Base-by-base conservation (phyloP, 1,284 basidiomycete species). In the Cryptococcus sp. region DNA sequence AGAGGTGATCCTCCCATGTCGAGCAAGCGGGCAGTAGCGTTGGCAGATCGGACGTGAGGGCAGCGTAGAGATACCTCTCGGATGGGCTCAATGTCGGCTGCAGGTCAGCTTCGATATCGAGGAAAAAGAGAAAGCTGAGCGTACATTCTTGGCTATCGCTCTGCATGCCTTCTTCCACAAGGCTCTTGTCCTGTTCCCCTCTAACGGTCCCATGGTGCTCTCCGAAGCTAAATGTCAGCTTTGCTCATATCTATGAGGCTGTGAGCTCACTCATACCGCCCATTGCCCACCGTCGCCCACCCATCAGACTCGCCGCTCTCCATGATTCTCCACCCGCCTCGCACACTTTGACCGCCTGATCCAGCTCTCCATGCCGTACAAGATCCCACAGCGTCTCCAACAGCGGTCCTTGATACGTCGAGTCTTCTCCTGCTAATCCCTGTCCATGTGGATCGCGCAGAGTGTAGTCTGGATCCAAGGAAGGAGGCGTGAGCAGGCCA, bases 1-100 rank as follows among this genome's bases (percentile, higher is more conserved):
- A 99, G 0, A 97, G 77, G 57, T 91, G 83, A 65, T 98, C 94
- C 66, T 93, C 86, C 92, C 93, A 99, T 23, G 84, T 86, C 31
- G 83, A 75, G 64, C 90, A 93, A 4, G 87, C 84, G 0, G 83
- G 79, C 2, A 80, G 63, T 10, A 97, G 82, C 6, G 90, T 78
- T 5, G 76, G 77, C 0, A 87, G 80, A 4, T 94, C 91, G 3
- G 92, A 92, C 0, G 85, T 84, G 6, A 98, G 79, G 0, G 90
- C 83, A 0, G 92, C 93, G 60, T 93, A 94, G 0, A 97, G 74
- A 0, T 84, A 80, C 14, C 90, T 82, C 67, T 97, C 93, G 43
- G 82, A 78, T 12, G 82, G 77, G 0, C 86, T 78, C 5, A 95
- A 74, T 21, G 77, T 76, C 26, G 81, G 74, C 86, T 92, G 35